Evolutionary conservation across 2,329 filamentous ascomycete species (phyloP).

Genomic region (Periconia digitata): DNA sequence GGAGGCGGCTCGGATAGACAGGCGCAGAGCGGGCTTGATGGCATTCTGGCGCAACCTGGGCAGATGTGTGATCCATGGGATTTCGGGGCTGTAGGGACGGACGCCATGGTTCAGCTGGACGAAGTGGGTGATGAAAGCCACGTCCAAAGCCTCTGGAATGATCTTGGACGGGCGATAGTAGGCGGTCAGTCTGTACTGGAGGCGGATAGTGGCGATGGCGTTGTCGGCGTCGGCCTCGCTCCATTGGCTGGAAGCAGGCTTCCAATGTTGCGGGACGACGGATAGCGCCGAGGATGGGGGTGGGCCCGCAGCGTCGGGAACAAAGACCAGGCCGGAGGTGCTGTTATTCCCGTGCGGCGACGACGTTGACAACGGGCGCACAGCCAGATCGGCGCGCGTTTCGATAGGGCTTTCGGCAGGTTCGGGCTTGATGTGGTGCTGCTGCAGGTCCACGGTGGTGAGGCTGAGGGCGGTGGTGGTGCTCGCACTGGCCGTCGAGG

Average conservation of each 20-base stretch:
- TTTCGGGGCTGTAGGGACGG: slow-evolving; percentile 18
- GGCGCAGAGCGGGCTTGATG: slow-evolving; percentile 24
- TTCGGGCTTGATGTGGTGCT: not conserved
- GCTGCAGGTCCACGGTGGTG: too few relatives aligned
- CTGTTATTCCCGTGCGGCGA: not conserved
- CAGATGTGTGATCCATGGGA: slow-evolving; percentile 30
- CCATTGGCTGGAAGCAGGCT: slow-evolving; percentile 1
- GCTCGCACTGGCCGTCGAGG: not conserved
- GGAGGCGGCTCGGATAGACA: slow-evolving; percentile 34
- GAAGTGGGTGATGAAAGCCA: slow-evolving; percentile 33
- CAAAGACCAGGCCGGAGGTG: not conserved
- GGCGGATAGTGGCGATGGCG: slow-evolving; percentile 24
- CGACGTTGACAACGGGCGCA: not conserved
- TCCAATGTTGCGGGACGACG: slow-evolving; percentile 3
- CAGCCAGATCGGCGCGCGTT: too few relatives aligned
- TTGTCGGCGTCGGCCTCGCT: slow-evolving; percentile 17
- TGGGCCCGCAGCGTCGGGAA: not conserved
- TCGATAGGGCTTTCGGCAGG: not conserved
- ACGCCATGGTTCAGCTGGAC: slow-evolving; percentile 27
- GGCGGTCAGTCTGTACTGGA: slow-evolving; percentile 24
- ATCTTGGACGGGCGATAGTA: slow-evolving; percentile 28
- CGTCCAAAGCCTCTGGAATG: slow-evolving; percentile 26
- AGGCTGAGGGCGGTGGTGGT: too few relatives aligned
- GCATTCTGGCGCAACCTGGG: slow-evolving; percentile 21
- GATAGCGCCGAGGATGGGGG: slow-evolving; percentile 3